Evolutionary conservation across 208 protist species (phyloP).

Genomic region (Leishmania tropica): DNA sequence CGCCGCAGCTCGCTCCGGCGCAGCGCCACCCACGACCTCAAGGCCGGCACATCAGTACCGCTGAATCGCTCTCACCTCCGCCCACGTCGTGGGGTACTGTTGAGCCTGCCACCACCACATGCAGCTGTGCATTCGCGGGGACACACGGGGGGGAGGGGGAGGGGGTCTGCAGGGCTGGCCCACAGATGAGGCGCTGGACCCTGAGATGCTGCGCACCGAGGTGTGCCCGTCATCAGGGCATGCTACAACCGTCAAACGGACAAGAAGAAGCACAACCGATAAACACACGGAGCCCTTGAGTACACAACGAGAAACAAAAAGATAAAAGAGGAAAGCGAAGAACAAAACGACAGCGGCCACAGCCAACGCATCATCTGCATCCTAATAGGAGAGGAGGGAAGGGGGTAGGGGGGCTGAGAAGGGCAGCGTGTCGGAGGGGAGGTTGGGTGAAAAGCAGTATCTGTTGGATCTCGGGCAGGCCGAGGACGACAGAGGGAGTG

Average conservation of each 20-base stretch:
- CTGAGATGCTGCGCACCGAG: neutral
- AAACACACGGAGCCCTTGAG: neutral
- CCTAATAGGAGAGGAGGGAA: neutral
- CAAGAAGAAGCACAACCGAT: too few species aligned
- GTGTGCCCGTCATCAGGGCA: neutral
- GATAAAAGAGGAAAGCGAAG: neutral
- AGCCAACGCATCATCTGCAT: neutral
- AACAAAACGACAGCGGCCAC: neutral
- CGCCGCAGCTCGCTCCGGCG: neutral
- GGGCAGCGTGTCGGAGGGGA: neutral
- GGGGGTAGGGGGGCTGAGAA: neutral
- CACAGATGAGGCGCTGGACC: neutral
- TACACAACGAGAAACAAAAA: neutral
- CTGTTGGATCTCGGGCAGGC: too few species aligned
- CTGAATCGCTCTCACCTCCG: neutral
- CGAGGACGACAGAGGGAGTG: neutral
- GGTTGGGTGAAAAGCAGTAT: neutral
- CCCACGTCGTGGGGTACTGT: neutral
- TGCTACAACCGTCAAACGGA: too few species aligned
- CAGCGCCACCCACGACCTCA: neutral
- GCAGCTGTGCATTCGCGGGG: neutral
- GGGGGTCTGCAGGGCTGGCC: too few species aligned
- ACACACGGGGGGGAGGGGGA: neutral
- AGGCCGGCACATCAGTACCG: neutral
- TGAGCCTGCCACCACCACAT: neutral